Percentiles rank a stretch among this genome's conserved stretches.
Conservation (phyloP, 129 eudicot species). For the Flaveria brownii region DNA sequence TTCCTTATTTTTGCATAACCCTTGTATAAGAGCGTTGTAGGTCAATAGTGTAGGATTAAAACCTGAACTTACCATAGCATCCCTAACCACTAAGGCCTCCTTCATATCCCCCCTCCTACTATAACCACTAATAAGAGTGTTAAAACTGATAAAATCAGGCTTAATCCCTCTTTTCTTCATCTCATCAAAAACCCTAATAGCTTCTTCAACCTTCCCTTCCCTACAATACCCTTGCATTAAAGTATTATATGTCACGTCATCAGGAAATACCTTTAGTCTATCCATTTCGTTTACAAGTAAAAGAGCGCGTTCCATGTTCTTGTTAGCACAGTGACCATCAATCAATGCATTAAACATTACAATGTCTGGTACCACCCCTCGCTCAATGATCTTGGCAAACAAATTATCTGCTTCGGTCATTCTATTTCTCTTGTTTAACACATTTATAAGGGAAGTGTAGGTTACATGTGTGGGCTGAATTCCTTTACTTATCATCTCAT, state of each 20-base stretch:
- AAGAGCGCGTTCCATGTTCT: conserved; percentile 47
- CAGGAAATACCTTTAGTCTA: conserved; percentile 47
- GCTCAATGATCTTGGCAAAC: conserved; percentile 38
- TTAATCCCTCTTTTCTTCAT: conserved; percentile 67
- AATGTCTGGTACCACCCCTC: conserved; percentile 62
- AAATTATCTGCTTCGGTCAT: conserved; percentile 67
- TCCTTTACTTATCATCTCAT: conserved; percentile 62
- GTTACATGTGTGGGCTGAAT: conserved; percentile 60
- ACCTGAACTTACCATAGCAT: conserved; percentile 62
- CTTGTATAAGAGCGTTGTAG: conserved; percentile 73
- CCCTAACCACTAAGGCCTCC: conserved; percentile 63
- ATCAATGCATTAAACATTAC: conserved; percentile 67
- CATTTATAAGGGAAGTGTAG: conserved; percentile 66
- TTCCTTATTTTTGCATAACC: conserved; percentile 57
- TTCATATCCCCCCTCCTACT: conserved; percentile 68
- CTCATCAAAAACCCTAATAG: conserved; percentile 51
- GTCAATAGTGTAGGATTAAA: conserved; percentile 58
- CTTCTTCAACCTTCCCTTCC: conserved; percentile 66
- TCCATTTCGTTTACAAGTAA: conserved; percentile 54
- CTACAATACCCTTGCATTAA: conserved; percentile 69
- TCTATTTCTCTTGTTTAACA: conserved; percentile 51
- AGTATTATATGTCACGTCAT: conserved; percentile 78
- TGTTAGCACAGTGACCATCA: conserved; percentile 65
- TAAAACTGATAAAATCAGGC: conserved; percentile 65
- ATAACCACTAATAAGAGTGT: conserved; percentile 70